A percentile compares a stretch with the other conserved stretches of the same genome.
These are phyloP conservation scores for Protea cynaroides DNA, from an alignment of 164 flowering plant species.

Conservation along the genomic window DNA sequence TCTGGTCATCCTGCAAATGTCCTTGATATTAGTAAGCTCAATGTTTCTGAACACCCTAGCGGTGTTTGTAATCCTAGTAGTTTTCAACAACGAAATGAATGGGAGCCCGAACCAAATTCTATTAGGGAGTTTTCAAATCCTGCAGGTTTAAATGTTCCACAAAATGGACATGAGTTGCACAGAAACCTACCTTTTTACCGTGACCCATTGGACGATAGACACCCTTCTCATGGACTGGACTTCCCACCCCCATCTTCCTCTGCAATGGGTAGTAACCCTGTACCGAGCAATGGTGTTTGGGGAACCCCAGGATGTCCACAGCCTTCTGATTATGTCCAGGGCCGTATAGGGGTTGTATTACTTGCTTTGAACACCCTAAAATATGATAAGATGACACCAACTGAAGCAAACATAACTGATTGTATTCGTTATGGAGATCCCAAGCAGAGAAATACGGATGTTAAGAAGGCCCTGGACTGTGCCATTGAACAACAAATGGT, in stretches of 20 bases:
- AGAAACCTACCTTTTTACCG: constrained; percentile 16
- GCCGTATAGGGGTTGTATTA: constrained; percentile 60
- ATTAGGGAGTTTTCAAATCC: constrained; percentile 18
- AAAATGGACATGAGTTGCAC: constrained; percentile 22
- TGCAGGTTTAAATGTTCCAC: constrained; percentile 20
- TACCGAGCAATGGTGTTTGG: constrained; percentile 27
- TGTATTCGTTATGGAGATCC: constrained; percentile 65
- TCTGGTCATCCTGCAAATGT: constrained; percentile 26
- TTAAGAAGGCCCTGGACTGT: constrained; percentile 54
- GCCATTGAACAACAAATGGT: constrained; percentile 70
- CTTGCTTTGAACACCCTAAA: constrained; percentile 67
- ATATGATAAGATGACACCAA: constrained; percentile 65
- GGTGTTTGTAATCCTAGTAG: constrained; percentile 19
- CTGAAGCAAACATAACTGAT: constrained; percentile 69
- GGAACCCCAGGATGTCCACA: constrained; percentile 40
- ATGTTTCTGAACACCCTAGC: constrained; percentile 31
- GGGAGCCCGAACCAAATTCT: constrained; percentile 22
- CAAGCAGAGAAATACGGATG: constrained; percentile 54
- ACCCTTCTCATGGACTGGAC: constrained; percentile 30
- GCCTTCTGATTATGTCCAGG: constrained; percentile 40
- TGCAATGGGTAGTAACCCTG: constrained; percentile 13
- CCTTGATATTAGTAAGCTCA: constrained; percentile 51
- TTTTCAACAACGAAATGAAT: constrained; percentile 31
- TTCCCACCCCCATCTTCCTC: constrained; percentile 27
- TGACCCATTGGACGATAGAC: constrained; percentile 19